Conservation (phyloP, 176 grass and related monocot species). For the Oropetium thomaeum region DNA sequence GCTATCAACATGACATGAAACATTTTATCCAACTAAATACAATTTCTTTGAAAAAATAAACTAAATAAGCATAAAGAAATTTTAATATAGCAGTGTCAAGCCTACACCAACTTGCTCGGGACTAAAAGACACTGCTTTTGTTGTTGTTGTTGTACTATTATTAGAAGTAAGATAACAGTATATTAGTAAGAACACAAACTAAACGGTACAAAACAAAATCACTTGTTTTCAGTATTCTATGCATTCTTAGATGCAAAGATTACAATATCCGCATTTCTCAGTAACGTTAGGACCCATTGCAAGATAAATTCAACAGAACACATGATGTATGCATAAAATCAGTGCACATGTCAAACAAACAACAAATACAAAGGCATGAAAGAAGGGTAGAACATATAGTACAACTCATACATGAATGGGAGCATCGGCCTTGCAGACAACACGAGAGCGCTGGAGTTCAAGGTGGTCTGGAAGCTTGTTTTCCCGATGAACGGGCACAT, state of each 20-base stretch:
- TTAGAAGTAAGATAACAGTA: not conserved
- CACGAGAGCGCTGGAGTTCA: constrained; percentile 70
- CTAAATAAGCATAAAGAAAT: not conserved
- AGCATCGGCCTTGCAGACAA: constrained; percentile 69
- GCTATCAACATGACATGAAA: not conserved
- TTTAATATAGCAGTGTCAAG: not conserved
- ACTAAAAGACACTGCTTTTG: too few species aligned
- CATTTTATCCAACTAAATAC: not conserved
- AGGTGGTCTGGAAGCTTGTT: constrained; percentile 74
- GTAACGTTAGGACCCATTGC: not conserved
- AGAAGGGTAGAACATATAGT: constrained; percentile 1
- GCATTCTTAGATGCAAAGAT: not conserved
- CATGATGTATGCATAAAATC: not conserved
- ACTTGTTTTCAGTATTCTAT: not conserved
- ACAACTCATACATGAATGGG: constrained; percentile 60
- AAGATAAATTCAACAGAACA: not conserved
- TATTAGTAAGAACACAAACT: not conserved
- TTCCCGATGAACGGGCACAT: constrained; percentile 33
- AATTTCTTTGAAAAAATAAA: not conserved
- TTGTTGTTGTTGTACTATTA: too few species aligned
- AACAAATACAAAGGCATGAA: not conserved
- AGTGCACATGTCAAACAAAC: not conserved
- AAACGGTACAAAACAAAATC: not conserved
- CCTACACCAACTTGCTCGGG: too few species aligned
- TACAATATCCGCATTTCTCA: not conserved